A percentile compares a stretch with the other conserved stretches of the same genome.
These are phyloP conservation scores for Pichia sp. DNA, from an alignment of 1,139 yeast species.

Conservation along the genomic window DNA sequence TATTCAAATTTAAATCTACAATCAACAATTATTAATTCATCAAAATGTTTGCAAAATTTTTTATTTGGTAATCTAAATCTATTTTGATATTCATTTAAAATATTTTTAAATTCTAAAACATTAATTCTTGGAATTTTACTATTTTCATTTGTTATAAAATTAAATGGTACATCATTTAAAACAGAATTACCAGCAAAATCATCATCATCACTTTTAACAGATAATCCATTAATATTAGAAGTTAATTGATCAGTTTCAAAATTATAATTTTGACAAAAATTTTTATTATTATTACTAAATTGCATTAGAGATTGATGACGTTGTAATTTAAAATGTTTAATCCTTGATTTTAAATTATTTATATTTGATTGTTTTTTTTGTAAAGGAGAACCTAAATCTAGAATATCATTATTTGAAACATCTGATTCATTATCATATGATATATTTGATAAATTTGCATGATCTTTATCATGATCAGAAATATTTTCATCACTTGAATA, in stretches of 20 bases:
- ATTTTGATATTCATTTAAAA: conserved; percentile 35
- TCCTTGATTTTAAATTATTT: conserved; percentile 13
- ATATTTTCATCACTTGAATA: conserved; percentile 8
- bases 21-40: conserved; percentile 62
- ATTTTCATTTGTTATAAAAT: conserved; percentile 2
- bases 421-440: conserved; percentile 13
- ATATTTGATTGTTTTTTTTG: conserved; percentile 20
- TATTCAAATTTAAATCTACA: conserved; percentile 91
- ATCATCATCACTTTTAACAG: conserved; percentile 15
- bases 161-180: conserved; percentile 9
- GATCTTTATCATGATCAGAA: conserved; percentile 1
- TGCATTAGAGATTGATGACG: conserved; percentile 15
- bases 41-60: conserved; percentile 44
- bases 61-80: not conserved
- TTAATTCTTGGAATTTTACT: conserved; percentile 53
- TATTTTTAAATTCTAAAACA: conserved; percentile 54
- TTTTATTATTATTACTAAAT: conserved; percentile 1
- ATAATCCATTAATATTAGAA: conserved; percentile 23
- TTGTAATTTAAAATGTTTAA: conserved; percentile 20
- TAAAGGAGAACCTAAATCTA: conserved; percentile 25
- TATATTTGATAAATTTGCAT: conserved; percentile 7
- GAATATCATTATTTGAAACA: conserved; percentile 4
- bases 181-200: conserved; percentile 12
- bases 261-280: not conserved
- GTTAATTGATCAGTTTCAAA: conserved; percentile 24